Evolutionary conservation across 257 asterid species (phyloP).

Genomic region (Plantago elongata): DNA sequence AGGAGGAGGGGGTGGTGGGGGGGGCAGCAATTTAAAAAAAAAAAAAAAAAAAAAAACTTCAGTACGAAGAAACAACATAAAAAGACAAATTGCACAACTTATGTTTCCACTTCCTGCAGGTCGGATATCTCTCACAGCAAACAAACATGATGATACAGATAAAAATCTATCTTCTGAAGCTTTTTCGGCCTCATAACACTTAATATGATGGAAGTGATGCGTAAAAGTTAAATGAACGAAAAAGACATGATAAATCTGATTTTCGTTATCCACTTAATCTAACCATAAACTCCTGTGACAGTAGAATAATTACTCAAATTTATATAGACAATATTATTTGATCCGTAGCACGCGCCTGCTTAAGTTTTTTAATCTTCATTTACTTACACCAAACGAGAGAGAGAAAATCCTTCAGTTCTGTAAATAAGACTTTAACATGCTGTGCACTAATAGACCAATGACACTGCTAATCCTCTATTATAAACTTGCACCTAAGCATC

Average conservation of each 20-base stretch:
- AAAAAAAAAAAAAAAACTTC: slow-evolving; percentile 5
- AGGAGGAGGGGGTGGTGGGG: slow-evolving; percentile 36
- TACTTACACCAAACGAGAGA: too few species aligned
- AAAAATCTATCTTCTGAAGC: not conserved
- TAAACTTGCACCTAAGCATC: not conserved
- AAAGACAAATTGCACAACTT: not conserved
- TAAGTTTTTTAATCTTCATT: too few species aligned
- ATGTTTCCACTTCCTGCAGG: slow-evolving; percentile 1
- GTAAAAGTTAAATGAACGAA: slow-evolving; percentile 3
- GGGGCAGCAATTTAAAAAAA: slow-evolving; percentile 29
- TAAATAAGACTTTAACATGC: too few species aligned
- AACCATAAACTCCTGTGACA: not conserved
- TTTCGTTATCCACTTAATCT: not conserved
- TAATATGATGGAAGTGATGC: not conserved
- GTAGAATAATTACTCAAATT: too few species aligned
- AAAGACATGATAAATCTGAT: not conserved
- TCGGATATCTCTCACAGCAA: not conserved
- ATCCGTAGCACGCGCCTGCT: too few species aligned
- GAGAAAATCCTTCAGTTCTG: too few species aligned
- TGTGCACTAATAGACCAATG: too few species aligned
- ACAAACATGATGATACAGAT: not conserved
- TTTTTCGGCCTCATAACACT: not conserved
- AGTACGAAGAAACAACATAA: not conserved
- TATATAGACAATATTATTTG: too few species aligned
- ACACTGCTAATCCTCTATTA: not conserved